Percentiles rank a stretch among this genome's conserved stretches.
Evolutionary conservation across 148 eudicot genomes (phyloP).

Genomic region (Talinum fruticosum): DNA sequence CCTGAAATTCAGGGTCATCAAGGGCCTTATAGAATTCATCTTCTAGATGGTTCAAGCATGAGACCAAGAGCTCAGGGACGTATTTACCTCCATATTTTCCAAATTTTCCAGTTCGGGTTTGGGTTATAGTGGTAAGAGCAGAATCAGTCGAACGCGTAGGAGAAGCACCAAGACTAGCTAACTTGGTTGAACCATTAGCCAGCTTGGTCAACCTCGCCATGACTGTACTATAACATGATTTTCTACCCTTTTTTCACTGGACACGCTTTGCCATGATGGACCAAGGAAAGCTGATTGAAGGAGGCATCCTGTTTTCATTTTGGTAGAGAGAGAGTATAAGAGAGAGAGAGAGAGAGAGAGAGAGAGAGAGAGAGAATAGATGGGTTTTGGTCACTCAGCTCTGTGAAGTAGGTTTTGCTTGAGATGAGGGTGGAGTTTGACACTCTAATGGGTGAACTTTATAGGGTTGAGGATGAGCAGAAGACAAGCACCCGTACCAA

Average conservation of each 20-base stretch:
- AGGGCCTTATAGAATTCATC: slow-evolving; percentile 44
- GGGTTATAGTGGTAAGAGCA: background rate
- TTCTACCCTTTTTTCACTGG: background rate
- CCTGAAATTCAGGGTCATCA: slow-evolving; percentile 42
- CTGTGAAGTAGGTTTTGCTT: background rate
- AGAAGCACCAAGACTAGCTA: background rate
- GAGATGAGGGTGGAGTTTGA: background rate
- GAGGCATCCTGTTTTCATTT: background rate
- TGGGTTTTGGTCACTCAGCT: background rate
- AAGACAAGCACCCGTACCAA: too few species aligned
- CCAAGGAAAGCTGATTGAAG: background rate
- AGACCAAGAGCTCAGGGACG: slow-evolving; percentile 61
- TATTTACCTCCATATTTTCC: slow-evolving; percentile 69
- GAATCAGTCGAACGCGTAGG: background rate
- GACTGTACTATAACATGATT: background rate
- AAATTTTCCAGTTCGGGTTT: slow-evolving; percentile 40
- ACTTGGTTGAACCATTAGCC: slow-evolving; percentile 4
- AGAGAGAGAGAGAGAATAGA: background rate
- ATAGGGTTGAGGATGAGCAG: too few species aligned
- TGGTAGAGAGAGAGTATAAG: too few species aligned
- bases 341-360: background rate
- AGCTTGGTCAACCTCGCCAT: too few species aligned
- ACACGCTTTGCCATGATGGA: background rate
- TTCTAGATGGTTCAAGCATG: slow-evolving; percentile 46
- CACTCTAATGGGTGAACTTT: background rate